Conservation (phyloP, 768 basidiomycete genomes). For the Cystobasidium ongulense region DNA sequence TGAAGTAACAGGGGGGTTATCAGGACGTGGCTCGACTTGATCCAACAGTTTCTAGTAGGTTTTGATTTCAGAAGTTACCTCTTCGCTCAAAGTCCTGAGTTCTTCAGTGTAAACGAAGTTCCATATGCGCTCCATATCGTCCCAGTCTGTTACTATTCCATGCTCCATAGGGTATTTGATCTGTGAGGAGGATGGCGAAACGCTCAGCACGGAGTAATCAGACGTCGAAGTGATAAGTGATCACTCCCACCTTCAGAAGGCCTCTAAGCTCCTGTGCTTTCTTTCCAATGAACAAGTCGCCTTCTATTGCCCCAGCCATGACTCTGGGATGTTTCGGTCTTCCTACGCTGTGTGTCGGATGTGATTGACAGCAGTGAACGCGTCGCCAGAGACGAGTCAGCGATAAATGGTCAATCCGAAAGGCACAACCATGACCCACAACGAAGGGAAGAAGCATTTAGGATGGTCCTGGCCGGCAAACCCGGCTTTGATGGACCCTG, state of each 20-base stretch:
- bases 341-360: slow-evolving; percentile 60
- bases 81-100: slow-evolving; percentile 87
- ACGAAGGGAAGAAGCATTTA: slow-evolving; percentile 98
- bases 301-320: slow-evolving; percentile 94
- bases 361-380: neutral
- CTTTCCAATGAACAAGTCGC: slow-evolving; percentile 90
- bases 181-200: neutral
- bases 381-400: neutral
- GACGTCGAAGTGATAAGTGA: neutral
- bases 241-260: slow-evolving; percentile 58
- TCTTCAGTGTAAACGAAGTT: slow-evolving; percentile 95
- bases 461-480: slow-evolving; percentile 99
- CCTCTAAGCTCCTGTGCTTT: slow-evolving; percentile 93
- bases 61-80: slow-evolving; percentile 53
- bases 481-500: slow-evolving; percentile 96
- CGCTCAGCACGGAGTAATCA: neutral
- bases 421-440: slow-evolving; percentile 54
- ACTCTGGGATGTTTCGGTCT: slow-evolving; percentile 95
- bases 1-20: neutral
- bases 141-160: slow-evolving; percentile 98
- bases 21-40: too few species aligned
- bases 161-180: slow-evolving; percentile 95
- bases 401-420: neutral
- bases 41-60: neutral
- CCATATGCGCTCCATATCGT: slow-evolving; percentile 99